Percentiles rank a stretch among this genome's conserved stretches.
Evolutionary conservation across 2,329 filamentous ascomycete genomes (phyloP).

Genomic region (Myriosclerotinia duriaeana): DNA sequence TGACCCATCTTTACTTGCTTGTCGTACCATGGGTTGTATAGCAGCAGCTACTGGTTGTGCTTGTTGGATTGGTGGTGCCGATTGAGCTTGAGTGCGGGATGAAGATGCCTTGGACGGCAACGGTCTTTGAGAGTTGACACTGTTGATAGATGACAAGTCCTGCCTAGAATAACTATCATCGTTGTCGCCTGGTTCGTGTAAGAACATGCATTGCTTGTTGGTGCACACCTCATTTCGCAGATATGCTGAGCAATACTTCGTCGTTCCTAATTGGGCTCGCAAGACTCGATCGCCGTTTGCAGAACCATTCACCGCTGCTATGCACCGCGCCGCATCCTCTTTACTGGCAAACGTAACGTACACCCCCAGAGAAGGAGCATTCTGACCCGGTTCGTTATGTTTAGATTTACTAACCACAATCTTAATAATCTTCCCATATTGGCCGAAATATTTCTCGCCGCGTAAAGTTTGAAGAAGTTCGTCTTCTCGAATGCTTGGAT

Average conservation of each 20-base stretch:
- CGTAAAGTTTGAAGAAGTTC: constrained; percentile 86
- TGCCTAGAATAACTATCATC: constrained; percentile 95
- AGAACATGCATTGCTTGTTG: constrained; percentile 95
- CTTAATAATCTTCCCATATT: constrained; percentile 98
- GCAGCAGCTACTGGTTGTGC: constrained; percentile 41
- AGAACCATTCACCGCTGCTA: constrained; percentile 87
- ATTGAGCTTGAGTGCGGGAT: constrained; percentile 52
- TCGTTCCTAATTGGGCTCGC: constrained; percentile 80
- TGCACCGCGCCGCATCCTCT: constrained; percentile 85
- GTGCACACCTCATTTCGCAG: constrained; percentile 91
- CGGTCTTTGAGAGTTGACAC: constrained; percentile 73
- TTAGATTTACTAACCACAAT: constrained; percentile 94
- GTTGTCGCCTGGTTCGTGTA: constrained; percentile 97
- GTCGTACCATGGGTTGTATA: constrained; percentile 68
- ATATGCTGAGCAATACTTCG: constrained; percentile 98
- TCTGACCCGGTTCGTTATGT: constrained; percentile 60
- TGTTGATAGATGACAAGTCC: constrained; percentile 92
- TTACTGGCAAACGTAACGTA: constrained; percentile 98
- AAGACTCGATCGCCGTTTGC: constrained; percentile 84
- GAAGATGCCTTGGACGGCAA: constrained; percentile 52
- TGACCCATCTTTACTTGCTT: constrained; percentile 75
- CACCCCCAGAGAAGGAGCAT: constrained; percentile 78
- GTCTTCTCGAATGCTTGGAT: constrained; percentile 88
- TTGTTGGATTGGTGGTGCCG: constrained; percentile 41
- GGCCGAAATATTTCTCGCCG: constrained; percentile 91